These are phyloP conservation scores for Volutella citrinella DNA, from an alignment of 2,329 filamentous ascomycete species.

Conservation along the genomic window DNA sequence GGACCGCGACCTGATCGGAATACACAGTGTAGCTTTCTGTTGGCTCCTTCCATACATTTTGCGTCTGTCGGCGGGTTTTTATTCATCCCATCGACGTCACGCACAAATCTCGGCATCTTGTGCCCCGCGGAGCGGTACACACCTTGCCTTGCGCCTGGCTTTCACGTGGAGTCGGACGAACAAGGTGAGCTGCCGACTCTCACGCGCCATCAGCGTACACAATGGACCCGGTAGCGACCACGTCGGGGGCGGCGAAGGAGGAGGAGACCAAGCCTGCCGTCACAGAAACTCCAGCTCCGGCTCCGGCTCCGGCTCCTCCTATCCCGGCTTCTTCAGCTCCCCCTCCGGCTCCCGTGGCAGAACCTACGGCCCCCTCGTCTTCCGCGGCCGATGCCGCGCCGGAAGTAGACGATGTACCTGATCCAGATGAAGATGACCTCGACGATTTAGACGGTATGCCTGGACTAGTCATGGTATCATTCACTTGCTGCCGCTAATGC, in stretches of 20 bases:
- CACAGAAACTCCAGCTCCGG: constrained; percentile 7
- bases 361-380: background rate
- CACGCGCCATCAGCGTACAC: no score
- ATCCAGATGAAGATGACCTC: constrained; percentile 88
- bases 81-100: no score
- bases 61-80: no score
- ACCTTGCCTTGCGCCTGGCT: no score
- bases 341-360: background rate
- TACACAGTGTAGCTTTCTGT: no score
- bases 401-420: constrained; percentile 61
- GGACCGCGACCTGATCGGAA: no score
- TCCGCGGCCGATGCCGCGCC: background rate
- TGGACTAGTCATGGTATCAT: background rate
- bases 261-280: constrained; percentile 19
- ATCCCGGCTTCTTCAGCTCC: constrained; percentile 5
- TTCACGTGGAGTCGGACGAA: no score
- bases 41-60: no score
- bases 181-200: no score
- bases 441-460: constrained; percentile 80
- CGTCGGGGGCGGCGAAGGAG: constrained; percentile 19
- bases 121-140: no score
- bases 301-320: constrained; percentile 8
- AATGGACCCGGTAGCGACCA: constrained; percentile 21
- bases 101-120: no score
- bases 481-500: no score